Percentiles rank a stretch among this genome's conserved stretches.
phyloP scores from a whole-genome alignment of 257 asterid genomes.

The Nicotiana tabacum region DNA sequence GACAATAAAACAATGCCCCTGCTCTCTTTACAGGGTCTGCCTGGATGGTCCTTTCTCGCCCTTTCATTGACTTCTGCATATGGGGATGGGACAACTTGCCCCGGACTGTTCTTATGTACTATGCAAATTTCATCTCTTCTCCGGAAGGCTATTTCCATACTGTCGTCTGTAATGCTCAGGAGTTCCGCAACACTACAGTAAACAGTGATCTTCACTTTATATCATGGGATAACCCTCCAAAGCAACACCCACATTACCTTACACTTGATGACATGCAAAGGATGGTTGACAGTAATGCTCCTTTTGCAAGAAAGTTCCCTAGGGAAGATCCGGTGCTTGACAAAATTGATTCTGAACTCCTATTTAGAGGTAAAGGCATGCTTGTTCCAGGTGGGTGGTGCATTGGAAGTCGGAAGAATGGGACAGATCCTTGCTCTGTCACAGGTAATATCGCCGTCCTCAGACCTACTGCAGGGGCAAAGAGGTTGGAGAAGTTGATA shows the following conservation, averaged over 20 bases:
- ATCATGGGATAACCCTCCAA: conserved; percentile 98
- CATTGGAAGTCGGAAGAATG: conserved; percentile 51
- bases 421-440: conserved; percentile 76
- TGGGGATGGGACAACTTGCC: conserved; percentile 99
- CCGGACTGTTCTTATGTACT: conserved; percentile 87
- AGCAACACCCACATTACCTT: conserved; percentile 94
- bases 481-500: conserved; percentile 68
- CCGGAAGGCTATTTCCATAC: conserved; percentile 99
- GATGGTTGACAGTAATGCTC: conserved; percentile 85
- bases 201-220: conserved; percentile 90
- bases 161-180: conserved; percentile 76
- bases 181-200: conserved; percentile 76
- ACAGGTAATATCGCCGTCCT: conserved; percentile 59
- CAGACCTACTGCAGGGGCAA: conserved; percentile 73
- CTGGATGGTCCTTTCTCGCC: conserved; percentile 92
- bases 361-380: conserved; percentile 56
- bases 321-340: conserved; percentile 72
- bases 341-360: conserved; percentile 62
- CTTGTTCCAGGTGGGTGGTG: conserved; percentile 97
- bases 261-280: conserved; percentile 57
- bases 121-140: conserved; percentile 87
- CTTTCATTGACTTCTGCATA: conserved; percentile 81
- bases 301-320: conserved; percentile 85
- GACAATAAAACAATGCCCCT: neutral
- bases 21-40: conserved; percentile 72